Conservation (phyloP, 2,329 filamentous ascomycete species). For the Leptographium lundbergii region DNA sequence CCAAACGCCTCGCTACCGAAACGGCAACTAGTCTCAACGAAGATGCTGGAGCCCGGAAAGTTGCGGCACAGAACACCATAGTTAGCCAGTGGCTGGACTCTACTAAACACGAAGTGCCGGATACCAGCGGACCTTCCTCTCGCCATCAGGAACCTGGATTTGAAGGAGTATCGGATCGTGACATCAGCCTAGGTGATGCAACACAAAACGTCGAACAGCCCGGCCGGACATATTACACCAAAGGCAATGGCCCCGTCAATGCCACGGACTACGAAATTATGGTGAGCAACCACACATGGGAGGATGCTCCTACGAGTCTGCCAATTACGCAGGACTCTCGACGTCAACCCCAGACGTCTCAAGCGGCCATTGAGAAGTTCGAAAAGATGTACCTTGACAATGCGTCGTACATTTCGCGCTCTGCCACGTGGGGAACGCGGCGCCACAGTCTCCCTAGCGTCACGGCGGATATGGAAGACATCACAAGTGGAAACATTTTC, state of each 20-base stretch:
- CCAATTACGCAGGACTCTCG: slow-evolving; percentile 25
- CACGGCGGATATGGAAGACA: slow-evolving; percentile 44
- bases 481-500: slow-evolving; percentile 47
- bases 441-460: slow-evolving; percentile 50
- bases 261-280: slow-evolving; percentile 37
- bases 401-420: slow-evolving; percentile 45
- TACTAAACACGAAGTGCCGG: slow-evolving; percentile 11
- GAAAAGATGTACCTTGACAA: slow-evolving; percentile 40
- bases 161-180: slow-evolving; percentile 25
- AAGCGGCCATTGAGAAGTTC: slow-evolving; percentile 40
- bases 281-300: slow-evolving; percentile 34
- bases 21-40: slow-evolving; percentile 35
- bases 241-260: slow-evolving; percentile 28
- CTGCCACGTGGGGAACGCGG: slow-evolving; percentile 59
- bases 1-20: slow-evolving; percentile 28
- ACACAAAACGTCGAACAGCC: slow-evolving; percentile 38
- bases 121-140: neutral
- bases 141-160: slow-evolving; percentile 10
- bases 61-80: slow-evolving; percentile 33
- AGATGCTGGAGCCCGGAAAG: slow-evolving; percentile 25
- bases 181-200: slow-evolving; percentile 30
- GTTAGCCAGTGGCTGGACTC: slow-evolving; percentile 38
- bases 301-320: slow-evolving; percentile 32
- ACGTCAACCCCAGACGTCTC: slow-evolving; percentile 36
- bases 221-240: slow-evolving; percentile 36